These are phyloP conservation scores for Syzygium malaccense DNA, from an alignment of 441 rosid genomes.

Conservation along the genomic window DNA sequence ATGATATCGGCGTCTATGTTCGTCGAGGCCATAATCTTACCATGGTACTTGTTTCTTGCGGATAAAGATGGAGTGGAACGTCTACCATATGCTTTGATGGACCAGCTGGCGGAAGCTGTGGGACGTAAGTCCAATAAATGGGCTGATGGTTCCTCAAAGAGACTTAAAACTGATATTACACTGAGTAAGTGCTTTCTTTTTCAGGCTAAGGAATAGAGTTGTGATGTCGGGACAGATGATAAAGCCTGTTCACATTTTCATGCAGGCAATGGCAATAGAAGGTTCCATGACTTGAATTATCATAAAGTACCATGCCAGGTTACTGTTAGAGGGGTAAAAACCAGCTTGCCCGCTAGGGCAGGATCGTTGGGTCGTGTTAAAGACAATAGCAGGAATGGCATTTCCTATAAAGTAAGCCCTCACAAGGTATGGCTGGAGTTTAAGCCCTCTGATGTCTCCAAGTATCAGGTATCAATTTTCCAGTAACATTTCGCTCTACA, in stretches of 20 bases:
- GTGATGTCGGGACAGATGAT: background rate
- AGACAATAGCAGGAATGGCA: constrained; percentile 16
- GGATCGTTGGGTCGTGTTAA: constrained; percentile 36
- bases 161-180: constrained; percentile 32
- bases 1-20: constrained; percentile 32
- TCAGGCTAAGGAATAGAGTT: background rate
- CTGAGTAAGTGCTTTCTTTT: background rate
- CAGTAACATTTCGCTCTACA: background rate
- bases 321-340: constrained; percentile 31
- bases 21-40: constrained; percentile 66
- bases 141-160: constrained; percentile 43
- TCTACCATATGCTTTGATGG: constrained; percentile 13
- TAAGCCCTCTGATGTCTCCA: constrained; percentile 29
- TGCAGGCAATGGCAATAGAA: constrained; percentile 10
- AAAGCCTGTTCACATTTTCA: background rate
- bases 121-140: constrained; percentile 1
- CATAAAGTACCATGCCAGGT: constrained; percentile 48
- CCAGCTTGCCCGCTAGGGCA: constrained; percentile 15
- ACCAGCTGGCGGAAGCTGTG: background rate
- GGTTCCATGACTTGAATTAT: constrained; percentile 15
- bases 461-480: constrained; percentile 41
- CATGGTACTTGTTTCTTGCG: constrained; percentile 64
- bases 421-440: constrained; percentile 65
- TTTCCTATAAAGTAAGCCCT: constrained; percentile 19
- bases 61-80: constrained; percentile 31